Base-by-base conservation (phyloP, 164 flowering plant genomes). In the Berberis vulgaris region DNA sequence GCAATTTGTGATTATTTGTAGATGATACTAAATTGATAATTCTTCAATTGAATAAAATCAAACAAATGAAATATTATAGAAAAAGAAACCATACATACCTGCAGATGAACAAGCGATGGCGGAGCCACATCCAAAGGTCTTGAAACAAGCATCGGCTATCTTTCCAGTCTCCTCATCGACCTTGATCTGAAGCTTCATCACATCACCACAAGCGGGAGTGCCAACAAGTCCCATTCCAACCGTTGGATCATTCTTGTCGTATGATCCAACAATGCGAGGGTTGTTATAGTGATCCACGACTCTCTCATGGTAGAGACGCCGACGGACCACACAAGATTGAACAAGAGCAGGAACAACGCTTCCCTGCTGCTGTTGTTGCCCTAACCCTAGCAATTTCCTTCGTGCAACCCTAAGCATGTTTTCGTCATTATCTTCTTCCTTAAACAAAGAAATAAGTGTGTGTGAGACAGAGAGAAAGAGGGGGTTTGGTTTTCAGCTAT, bases 141-240 rank as follows among this genome's bases (percentile, higher is more conserved):
- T 91, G 74, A 91, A 91, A 64, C 97, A 70, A 63, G 97, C 99
- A 67, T 94, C 97, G n/a, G 79, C 79, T 41, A 91, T 87, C 75
- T 84, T 77, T 1, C 97, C 96, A 0, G 91, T n/a, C n/a, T n/a
- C 56, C 3, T 89, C 88, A 63, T 94, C 97, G 50, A 91, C 88
- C 83, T 76, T 85, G 38, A 95, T 89, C 78, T 91, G 97, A 10
- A 91, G 85, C 85, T 95, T 95, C 97, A 95, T 91, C 26, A 95
- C 99, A 72, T 94, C 99, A 4, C 97, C 99, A 57, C 99, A 94
- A 4, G 99, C 99, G 7, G 99, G 99, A 2, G 99, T 97, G 0
- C 99, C 99, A 41, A 95, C 99, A 3, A 95, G 85, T 0, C 97
- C 99, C 1, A 97, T 95, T 3, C 99, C 99, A 7, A 95, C 94